These are phyloP conservation scores for Globisporangium alternatum DNA, from an alignment of 352 stramenopile genomes.

Conservation along the genomic window DNA sequence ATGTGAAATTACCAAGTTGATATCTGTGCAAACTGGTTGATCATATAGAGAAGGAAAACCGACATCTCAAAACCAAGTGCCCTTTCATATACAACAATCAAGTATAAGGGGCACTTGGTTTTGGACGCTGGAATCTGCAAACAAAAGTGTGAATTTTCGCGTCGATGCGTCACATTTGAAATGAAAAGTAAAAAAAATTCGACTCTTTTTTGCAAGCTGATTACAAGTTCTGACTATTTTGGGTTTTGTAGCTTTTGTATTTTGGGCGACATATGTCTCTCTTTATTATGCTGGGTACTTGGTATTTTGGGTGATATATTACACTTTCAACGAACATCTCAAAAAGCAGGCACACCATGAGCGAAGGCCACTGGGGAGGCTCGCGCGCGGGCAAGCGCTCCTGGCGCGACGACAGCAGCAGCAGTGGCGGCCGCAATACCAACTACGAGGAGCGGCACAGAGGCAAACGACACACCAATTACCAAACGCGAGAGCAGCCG, in stretches of 20 bases:
- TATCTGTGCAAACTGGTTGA: no score
- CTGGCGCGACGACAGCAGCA: constrained; percentile 2
- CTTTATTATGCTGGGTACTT: background rate
- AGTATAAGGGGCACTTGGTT: no score
- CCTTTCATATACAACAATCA: no score
- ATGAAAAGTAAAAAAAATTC: no score
- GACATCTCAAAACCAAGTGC: no score
- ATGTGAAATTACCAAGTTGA: no score
- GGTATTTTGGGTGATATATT: background rate
- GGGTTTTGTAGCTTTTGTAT: background rate
- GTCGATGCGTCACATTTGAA: no score
- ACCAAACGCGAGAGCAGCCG: background rate
- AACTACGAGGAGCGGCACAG: constrained; percentile 1
- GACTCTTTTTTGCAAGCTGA: no score
- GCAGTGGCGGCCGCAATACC: background rate
- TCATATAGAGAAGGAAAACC: no score
- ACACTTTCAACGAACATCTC: background rate
- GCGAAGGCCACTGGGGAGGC: background rate
- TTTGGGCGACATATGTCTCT: background rate
- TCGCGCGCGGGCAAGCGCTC: constrained; percentile 8
- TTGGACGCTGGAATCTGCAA: no score
- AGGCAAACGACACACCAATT: background rate
- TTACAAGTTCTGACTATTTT: background rate
- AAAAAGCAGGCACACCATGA: constrained; percentile 4
- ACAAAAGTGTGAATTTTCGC: no score